Conservation (phyloP, 2,329 filamentous ascomycete genomes). For the Sordariomycetes sp. region DNA sequence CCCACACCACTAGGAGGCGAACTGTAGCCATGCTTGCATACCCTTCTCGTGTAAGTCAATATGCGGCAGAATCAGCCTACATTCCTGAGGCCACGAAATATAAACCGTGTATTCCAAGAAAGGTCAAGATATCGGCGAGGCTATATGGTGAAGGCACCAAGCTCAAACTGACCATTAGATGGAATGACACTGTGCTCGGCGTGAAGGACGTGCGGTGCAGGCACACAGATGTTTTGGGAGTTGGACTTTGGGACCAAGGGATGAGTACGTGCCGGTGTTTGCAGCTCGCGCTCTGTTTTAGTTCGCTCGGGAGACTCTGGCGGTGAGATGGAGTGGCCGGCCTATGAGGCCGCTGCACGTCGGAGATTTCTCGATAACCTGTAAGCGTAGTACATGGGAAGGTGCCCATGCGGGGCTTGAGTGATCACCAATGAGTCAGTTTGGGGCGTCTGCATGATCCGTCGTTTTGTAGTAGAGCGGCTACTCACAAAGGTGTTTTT, state of each 20-base stretch:
- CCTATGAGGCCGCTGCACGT: background rate
- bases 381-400: background rate
- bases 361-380: background rate
- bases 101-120: no score
- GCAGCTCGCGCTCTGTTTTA: background rate
- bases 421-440: background rate
- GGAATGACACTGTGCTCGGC: background rate
- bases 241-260: background rate
- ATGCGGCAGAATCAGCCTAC: background rate
- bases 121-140: background rate
- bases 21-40: background rate
- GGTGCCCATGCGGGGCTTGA: background rate
- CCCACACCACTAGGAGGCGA: constrained; percentile 1
- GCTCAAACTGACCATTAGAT: background rate
- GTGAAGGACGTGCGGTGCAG: background rate
- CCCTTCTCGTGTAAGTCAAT: background rate
- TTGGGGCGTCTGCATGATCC: background rate
- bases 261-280: background rate
- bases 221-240: background rate
- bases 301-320: background rate
- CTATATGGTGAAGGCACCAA: background rate
- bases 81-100: background rate
- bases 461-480: background rate
- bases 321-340: background rate
- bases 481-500: background rate